A percentile compares a stretch with the other conserved stretches of the same genome.
Evolutionary conservation across 2,329 filamentous ascomycete genomes (phyloP).

Genomic region (Stemphylium lycopersici): DNA sequence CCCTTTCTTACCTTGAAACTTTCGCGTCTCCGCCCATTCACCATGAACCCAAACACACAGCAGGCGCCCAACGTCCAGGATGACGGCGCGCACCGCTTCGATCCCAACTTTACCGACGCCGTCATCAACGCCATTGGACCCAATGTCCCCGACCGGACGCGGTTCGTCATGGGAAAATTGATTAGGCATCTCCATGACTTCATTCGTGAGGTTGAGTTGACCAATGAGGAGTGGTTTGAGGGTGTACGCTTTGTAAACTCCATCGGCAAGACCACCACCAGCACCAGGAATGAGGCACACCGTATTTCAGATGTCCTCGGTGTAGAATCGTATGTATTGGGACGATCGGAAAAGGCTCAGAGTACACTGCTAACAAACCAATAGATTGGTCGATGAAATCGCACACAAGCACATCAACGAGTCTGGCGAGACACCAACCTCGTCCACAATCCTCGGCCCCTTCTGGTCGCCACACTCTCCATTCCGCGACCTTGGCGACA

Average conservation of each 20-base stretch:
- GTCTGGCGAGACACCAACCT: constrained; percentile 68
- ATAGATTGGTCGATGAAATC: constrained; percentile 69
- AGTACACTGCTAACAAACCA: neutral
- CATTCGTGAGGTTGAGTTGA: constrained; percentile 76
- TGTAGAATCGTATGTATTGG: constrained; percentile 67
- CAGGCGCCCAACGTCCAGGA: constrained; percentile 32
- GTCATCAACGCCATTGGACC: constrained; percentile 77
- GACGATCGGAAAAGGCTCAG: neutral
- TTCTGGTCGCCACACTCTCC: constrained; percentile 80
- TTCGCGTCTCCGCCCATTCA: constrained; percentile 4
- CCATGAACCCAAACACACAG: constrained; percentile 25
- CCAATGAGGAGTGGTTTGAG: constrained; percentile 76
- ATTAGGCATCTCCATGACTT: constrained; percentile 80
- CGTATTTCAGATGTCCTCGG: constrained; percentile 76
- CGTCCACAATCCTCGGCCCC: constrained; percentile 75
- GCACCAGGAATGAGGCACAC: constrained; percentile 75
- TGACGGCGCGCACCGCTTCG: constrained; percentile 59
- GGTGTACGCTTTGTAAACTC: constrained; percentile 78
- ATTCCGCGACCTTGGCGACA: constrained; percentile 70
- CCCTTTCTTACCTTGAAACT: neutral
- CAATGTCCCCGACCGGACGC: constrained; percentile 68
- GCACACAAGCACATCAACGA: constrained; percentile 69
- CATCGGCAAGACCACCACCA: constrained; percentile 70
- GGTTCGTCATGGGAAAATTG: constrained; percentile 67
- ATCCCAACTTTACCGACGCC: constrained; percentile 77